These are phyloP conservation scores for Starmera amethionina DNA, from an alignment of 805 yeast species.

Conservation along the genomic window DNA sequence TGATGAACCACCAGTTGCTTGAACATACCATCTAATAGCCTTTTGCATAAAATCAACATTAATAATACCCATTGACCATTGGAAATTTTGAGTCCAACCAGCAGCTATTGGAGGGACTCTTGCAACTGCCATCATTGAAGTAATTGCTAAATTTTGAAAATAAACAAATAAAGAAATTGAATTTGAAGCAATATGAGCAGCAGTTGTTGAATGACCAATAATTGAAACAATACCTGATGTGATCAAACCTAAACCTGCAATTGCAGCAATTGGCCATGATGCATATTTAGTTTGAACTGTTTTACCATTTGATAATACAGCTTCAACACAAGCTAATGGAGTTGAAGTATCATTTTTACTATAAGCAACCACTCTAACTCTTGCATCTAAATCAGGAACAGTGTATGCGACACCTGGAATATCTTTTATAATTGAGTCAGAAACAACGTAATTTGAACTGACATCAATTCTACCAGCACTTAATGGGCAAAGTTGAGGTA, in stretches of 20 bases:
- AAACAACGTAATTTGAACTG: constrained; percentile 35
- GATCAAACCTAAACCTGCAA: constrained; percentile 78
- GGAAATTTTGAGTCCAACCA: constrained; percentile 95
- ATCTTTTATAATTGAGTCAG: constrained; percentile 29
- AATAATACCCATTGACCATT: constrained; percentile 93
- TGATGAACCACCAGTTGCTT: constrained; percentile 85
- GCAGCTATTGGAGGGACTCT: constrained; percentile 94
- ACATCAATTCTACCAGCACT: constrained; percentile 81
- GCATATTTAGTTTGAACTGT: constrained; percentile 91
- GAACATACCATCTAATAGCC: constrained; percentile 89
- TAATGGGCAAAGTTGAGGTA: constrained; percentile 68
- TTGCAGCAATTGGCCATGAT: constrained; percentile 92
- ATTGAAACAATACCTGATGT: constrained; percentile 84
- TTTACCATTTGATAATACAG: constrained; percentile 75
- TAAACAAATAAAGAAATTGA: constrained; percentile 86
- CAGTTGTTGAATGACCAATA: constrained; percentile 83
- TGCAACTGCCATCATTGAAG: constrained; percentile 92
- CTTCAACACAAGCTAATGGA: constrained; percentile 87
- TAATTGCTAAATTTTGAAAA: constrained; percentile 87
- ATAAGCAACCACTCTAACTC: constrained; percentile 66
- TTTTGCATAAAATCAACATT: constrained; percentile 66
- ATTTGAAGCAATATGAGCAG: constrained; percentile 96
- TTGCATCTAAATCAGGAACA: constrained; percentile 91
- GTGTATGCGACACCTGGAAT: constrained; percentile 84
- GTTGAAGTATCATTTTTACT: constrained; percentile 32